Percentiles rank a stretch among this genome's conserved stretches.
phyloP scores from a whole-genome alignment of 139 green algal species.

The Tetradesmus lagerheimii region DNA sequence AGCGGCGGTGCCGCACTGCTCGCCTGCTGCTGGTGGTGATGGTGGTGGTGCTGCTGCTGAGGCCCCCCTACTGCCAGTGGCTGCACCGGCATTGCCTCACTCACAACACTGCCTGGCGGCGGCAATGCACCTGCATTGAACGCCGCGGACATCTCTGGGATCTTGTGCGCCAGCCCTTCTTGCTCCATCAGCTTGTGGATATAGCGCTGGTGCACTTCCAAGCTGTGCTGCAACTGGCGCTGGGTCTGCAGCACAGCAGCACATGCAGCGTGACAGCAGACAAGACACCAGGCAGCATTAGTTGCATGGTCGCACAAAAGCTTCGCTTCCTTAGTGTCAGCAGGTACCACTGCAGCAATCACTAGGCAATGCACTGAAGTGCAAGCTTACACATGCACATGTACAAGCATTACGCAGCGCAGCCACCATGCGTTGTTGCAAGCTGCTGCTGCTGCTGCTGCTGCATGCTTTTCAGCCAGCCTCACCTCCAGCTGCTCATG shows the following conservation, averaged over 20 bases:
- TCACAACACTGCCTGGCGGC: constrained; percentile 23
- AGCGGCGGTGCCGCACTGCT: not conserved
- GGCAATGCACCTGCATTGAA: not conserved
- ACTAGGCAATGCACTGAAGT: not conserved
- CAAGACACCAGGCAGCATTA: not conserved
- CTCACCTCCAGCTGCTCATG: constrained; percentile 95
- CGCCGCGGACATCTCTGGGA: constrained; percentile 44
- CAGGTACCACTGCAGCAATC: not conserved
- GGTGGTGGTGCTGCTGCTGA: not conserved
- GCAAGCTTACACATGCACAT: not conserved
- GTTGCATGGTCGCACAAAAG: not conserved
- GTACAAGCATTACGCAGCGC: too few relatives aligned
- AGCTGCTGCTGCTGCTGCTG: not conserved
- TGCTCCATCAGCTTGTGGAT: constrained; percentile 78
- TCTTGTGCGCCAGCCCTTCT: constrained; percentile 50
- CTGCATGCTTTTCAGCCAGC: too few relatives aligned
- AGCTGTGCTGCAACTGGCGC: constrained; percentile 88
- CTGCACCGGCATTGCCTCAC: constrained; percentile 34
- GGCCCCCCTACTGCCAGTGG: not conserved
- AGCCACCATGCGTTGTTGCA: too few relatives aligned
- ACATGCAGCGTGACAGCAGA: not conserved
- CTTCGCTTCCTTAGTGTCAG: not conserved
- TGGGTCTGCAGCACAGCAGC: constrained; percentile 75
- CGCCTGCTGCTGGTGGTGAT: not conserved
- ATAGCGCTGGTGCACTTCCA: constrained; percentile 94